Base-by-base conservation (phyloP, 2,329 filamentous ascomycete genomes). In the Fusarium subglutinans region DNA sequence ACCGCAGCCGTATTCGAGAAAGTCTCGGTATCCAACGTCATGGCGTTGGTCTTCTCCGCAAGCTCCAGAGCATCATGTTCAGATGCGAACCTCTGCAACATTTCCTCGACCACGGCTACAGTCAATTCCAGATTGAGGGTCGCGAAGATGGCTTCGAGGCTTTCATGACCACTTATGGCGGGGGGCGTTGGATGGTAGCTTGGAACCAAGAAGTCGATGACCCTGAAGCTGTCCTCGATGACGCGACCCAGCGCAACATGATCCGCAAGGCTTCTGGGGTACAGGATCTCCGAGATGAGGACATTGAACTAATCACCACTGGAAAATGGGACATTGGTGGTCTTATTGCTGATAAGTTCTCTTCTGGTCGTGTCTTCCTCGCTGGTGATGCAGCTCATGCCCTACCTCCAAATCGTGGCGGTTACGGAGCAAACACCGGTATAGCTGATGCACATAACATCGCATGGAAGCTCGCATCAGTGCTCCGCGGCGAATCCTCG, bases 381-480 rank as follows among this genome's bases (percentile, higher is more conserved):
- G 57, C 45, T 11, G 45, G 45, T 8, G 57, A 60, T 54, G 57
- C 57, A 26, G 35, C 45, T 28, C 57, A 60, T 55, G 80, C 81
- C n/a, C 78, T 82, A 26, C 80, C 81, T 0, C 80, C 81, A 0
- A 81, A 81, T 44, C 65, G 80, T 2, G 85, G 57, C 69, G 81
- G 80, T 2, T 78, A 80, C 5, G 81, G 82, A 0, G 76, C 79
- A 24, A 83, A 83, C 67, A 80, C 79, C 11, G 82, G 79, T 3
- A 79, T 83, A 18, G 76, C 79, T 15, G 84, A 86, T 63, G 84
- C 80, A 1, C 79, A 83, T 43, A 84, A 86, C 44, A 78, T 86
- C 4, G 80, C 82, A 2, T 86, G 84, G 84, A 86, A 85, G 71
- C 64, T 86, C 0, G 80, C 81, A 3, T 74, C 77, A 2, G 82